Percentiles rank a stretch among this genome's conserved stretches.
Evolutionary conservation across 2,329 filamentous ascomycete species (phyloP).

Genomic region (Didymella lethalis): DNA sequence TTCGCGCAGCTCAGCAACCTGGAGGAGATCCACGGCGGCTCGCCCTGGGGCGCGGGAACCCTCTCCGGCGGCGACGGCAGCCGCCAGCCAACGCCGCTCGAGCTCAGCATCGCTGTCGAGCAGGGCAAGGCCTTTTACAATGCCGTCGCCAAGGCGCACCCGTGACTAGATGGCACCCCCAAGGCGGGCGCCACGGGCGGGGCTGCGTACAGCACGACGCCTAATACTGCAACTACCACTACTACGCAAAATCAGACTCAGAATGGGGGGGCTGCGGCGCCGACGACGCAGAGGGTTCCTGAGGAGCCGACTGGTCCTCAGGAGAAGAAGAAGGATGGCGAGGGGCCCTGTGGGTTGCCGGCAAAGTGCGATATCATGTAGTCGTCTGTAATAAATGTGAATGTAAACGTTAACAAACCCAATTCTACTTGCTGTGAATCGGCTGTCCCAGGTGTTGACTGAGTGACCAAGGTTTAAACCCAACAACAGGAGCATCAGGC

Average conservation of each 20-base stretch:
- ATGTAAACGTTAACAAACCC: background rate
- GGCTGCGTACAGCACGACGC: slow-evolving; percentile 1
- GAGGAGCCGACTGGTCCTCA: slow-evolving; percentile 35
- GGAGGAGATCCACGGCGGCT: slow-evolving; percentile 82
- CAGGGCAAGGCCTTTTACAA: slow-evolving; percentile 90
- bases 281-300: slow-evolving; percentile 22
- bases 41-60: slow-evolving; percentile 92
- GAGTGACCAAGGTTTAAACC: background rate
- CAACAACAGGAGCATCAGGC: no score
- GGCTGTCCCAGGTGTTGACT: background rate
- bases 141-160: slow-evolving; percentile 73
- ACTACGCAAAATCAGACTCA: slow-evolving; percentile 10
- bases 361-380: slow-evolving; percentile 74
- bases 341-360: slow-evolving; percentile 80
- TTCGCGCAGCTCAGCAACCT: slow-evolving; percentile 76
- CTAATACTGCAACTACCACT: slow-evolving; percentile 10
- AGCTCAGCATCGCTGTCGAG: slow-evolving; percentile 78
- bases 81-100: slow-evolving; percentile 76
- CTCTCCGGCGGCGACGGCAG: slow-evolving; percentile 82
- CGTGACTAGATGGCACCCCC: slow-evolving; percentile 76
- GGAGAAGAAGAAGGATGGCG: slow-evolving; percentile 56
- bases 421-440: background rate
- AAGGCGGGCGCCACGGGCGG: background rate
- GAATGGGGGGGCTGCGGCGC: slow-evolving; percentile 27
- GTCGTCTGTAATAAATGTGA: background rate